Base-by-base conservation (phyloP, 805 yeast genomes). In the Ogataea pini region DNA sequence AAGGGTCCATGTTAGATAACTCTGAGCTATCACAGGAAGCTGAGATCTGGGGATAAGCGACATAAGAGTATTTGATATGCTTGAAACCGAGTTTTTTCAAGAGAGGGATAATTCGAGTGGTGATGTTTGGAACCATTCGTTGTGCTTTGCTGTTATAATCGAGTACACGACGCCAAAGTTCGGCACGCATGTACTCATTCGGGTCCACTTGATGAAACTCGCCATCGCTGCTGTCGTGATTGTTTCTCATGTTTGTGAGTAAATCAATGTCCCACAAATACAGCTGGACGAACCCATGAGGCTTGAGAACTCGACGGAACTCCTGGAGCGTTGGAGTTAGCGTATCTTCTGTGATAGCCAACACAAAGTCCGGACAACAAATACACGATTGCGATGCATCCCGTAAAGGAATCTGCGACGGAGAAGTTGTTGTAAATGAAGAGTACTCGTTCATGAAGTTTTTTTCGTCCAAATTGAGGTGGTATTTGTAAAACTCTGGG, bases 241-340 rank as follows among this genome's bases (percentile, higher is more conserved):
- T 45, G 34, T 28, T 25, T 13, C 24, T 16, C 12, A 16, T 18
- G 33, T 32, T 39, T 2, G 42, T 25, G 14, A 40, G 20, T 13
- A 42, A 42, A 25, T 61, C 60, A 13, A 63, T 49, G 49, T 69
- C 70, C 52, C 59, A 60, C 7, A 67, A 31, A 12, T 56, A 49
- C 9, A 69, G 50, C 47, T 65, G 68, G 12, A 67, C 36, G 33
- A 44, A 51, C 6, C 71, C 73, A 5, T 58, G 58, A 2, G 65
- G 65, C 39, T 59, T 62, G 31, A 69, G 46, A 3, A 67, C 56
- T 40, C 73, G 42, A 10, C 57, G 45, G 44, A 65, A 57, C 46
- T 69, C 73, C 5, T 36, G 43, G 6, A 69, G 48, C 1, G 62
- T 54, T 0, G 48, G 36, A 0, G 25, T 10, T 27, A 67, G 44